A percentile compares a stretch with the other conserved stretches of the same genome.
Evolutionary conservation across 208 protist genomes (phyloP).

Genomic region (Wallacemonas sp.): DNA sequence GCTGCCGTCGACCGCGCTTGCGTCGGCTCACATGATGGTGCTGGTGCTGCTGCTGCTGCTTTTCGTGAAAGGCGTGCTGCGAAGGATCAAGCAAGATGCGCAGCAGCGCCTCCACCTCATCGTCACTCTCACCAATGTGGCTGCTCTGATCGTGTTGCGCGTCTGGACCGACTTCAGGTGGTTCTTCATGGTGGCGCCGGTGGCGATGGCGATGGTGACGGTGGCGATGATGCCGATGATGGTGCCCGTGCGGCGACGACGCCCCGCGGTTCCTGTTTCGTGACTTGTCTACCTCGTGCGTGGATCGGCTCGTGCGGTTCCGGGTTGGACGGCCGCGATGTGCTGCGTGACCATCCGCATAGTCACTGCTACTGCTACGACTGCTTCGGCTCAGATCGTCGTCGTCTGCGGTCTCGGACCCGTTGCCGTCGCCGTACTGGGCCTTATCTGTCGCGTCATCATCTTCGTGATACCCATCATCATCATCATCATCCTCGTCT

Average conservation of each 20-base stretch:
- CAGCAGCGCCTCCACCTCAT: slow-evolving; percentile 2
- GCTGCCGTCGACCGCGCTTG: slow-evolving; percentile 29
- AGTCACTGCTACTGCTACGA: slow-evolving; percentile 14
- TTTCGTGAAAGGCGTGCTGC: slow-evolving; percentile 2
- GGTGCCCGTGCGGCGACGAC: neutral
- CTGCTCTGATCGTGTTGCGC: neutral
- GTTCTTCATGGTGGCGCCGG: neutral
- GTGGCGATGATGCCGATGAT: neutral
- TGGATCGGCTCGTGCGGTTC: too few species aligned
- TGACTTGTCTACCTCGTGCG: too few species aligned
- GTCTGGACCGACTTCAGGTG: neutral
- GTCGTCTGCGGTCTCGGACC: too few species aligned
- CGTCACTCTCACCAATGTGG: neutral
- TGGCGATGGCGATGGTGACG: neutral
- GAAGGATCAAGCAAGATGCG: slow-evolving; percentile 2
- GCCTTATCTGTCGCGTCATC: slow-evolving; percentile 8
- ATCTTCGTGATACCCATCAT: slow-evolving; percentile 19
- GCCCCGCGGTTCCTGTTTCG: too few species aligned
- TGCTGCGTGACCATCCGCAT: neutral
- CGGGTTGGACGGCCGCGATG: too few species aligned
- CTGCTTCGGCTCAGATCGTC: neutral
- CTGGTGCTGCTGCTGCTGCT: slow-evolving; percentile 19
- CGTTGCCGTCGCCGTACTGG: neutral
- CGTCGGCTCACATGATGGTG: slow-evolving; percentile 28
- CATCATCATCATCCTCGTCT: neutral